Base-by-base conservation (phyloP, 805 yeast genomes). In the Cyberlindnera mrakii region DNA sequence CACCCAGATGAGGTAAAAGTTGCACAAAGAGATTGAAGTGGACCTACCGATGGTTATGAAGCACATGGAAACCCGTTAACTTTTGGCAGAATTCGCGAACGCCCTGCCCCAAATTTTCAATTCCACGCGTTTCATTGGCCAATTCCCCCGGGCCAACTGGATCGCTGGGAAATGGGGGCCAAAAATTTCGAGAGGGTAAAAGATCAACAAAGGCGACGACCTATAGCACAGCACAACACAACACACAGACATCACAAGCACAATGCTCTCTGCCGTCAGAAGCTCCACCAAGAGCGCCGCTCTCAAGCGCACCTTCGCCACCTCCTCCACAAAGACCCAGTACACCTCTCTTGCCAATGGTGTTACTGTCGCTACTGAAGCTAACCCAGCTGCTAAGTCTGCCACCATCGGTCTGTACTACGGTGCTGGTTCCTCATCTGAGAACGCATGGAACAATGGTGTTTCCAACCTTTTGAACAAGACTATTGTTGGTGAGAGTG, bases 401-500 rank as follows among this genome's bases (percentile, higher is more conserved):
- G 70, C 86, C 39, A 72, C 87, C 31, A 71, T 82, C 53, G 91
- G 93, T 65, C 65, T 82, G 45, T 85, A 74, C 63, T 69, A 73
- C 60, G 84, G 82, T 53, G 85, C 89, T 40, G 95, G 95, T 63
- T 79, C 91, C 39, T 72, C 89, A 63, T 65, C 84, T 42, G 95
- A 85, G 66, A 84, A 82, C 66, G 72, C 86, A 35, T 84, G 79
- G 77, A 82, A 80, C 71, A 85, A 85, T 55, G 95, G 95, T 77
- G 78, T 82, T 41, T 77, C 91, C 43, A 76, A 82, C 49, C 67
- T 85, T 54, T 70, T 79, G 51, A 68, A 82, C 61, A 66, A 72
- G 47, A 63, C 75, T 19, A 68, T 83, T 59, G 60, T 64, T 32
- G 53, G 62, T 10, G 61, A 62, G 43, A 64, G 52, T 43, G 47